A percentile compares a stretch with the other conserved stretches of the same genome.
These are phyloP conservation scores for Hortaea werneckii DNA, from an alignment of 2,329 filamentous ascomycete species.

Conservation along the genomic window DNA sequence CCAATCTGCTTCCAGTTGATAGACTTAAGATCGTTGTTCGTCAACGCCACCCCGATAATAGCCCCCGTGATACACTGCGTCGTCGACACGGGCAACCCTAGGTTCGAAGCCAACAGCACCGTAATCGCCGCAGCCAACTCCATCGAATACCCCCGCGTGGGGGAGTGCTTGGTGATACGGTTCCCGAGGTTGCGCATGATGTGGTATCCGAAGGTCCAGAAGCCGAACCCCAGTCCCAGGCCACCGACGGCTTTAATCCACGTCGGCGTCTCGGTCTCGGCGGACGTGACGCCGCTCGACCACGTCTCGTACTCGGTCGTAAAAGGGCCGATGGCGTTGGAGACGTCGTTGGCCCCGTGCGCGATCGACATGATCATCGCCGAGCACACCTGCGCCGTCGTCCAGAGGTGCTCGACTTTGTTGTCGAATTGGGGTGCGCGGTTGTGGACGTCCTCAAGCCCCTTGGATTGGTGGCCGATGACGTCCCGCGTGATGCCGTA, in stretches of 20 bases:
- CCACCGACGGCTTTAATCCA: conserved; percentile 52
- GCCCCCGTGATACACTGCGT: conserved; percentile 54
- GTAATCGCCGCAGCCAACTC: conserved; percentile 52
- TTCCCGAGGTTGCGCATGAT: conserved; percentile 54
- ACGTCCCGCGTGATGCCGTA: conserved; percentile 14
- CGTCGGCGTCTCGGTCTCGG: conserved; percentile 42
- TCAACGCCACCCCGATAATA: conserved; percentile 52
- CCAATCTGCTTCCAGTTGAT: conserved; percentile 53
- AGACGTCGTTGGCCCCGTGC: conserved; percentile 53
- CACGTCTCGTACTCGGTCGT: conserved; percentile 52
- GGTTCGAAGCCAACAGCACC: conserved; percentile 51
- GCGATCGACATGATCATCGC: conserved; percentile 62
- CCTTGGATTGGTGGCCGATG: conserved; percentile 29
- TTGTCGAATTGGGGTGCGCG: conserved; percentile 40
- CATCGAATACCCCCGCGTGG: conserved; percentile 48
- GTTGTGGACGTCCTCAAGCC: conserved; percentile 39
- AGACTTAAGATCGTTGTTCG: conserved; percentile 45
- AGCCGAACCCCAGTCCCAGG: conserved; percentile 42
- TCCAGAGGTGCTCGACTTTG: conserved; percentile 52
- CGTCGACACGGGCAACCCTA: conserved; percentile 52
- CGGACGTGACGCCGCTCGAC: conserved; percentile 34
- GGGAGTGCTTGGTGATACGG: conserved; percentile 49
- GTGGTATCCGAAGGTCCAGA: conserved; percentile 53
- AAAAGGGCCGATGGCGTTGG: conserved; percentile 52
- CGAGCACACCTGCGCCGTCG: conserved; percentile 56